phyloP scores from a whole-genome alignment of 208 protist genomes.

The Crithidia mellificae region DNA sequence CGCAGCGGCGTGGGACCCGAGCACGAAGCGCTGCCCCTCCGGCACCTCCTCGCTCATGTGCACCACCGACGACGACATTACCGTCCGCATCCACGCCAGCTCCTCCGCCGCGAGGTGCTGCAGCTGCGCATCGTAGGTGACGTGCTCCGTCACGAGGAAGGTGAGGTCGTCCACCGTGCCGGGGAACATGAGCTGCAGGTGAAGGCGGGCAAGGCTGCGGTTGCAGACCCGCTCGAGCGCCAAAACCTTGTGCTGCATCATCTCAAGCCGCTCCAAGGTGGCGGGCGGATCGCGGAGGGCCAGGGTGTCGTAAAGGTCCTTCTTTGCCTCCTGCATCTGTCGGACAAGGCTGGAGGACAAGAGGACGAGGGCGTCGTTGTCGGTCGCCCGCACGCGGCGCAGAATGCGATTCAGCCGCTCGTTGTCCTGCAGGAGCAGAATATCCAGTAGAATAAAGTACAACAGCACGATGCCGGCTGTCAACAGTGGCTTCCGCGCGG shows the following conservation, averaged over 20 bases:
- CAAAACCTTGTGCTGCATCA: slow-evolving; percentile 18
- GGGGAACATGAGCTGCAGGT: slow-evolving; percentile 43
- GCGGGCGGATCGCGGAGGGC: not conserved
- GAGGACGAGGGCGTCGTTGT: slow-evolving; percentile 54
- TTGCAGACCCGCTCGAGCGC: slow-evolving; percentile 43
- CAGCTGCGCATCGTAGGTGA: slow-evolving; percentile 55
- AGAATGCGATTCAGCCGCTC: slow-evolving; percentile 31
- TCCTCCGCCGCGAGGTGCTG: slow-evolving; percentile 50
- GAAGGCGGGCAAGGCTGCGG: slow-evolving; percentile 41
- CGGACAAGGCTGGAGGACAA: slow-evolving; percentile 43
- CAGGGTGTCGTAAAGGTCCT: slow-evolving; percentile 20
- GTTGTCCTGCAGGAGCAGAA: slow-evolving; percentile 49
- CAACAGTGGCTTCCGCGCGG: slow-evolving; percentile 25
- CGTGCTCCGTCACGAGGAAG: slow-evolving; percentile 82
- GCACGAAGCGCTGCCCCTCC: slow-evolving; percentile 8
- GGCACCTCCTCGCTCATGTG: slow-evolving; percentile 1
- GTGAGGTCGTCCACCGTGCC: slow-evolving; percentile 58
- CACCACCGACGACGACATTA: slow-evolving; percentile 13
- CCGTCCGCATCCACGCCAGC: slow-evolving; percentile 45
- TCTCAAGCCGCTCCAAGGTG: slow-evolving; percentile 21
- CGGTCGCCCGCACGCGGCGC: slow-evolving; percentile 30
- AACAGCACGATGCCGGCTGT: slow-evolving; percentile 47
- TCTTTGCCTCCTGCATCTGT: slow-evolving; percentile 12
- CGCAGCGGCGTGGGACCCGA: not conserved
- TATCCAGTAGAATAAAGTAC: slow-evolving; percentile 61